Evolutionary conservation across 345 rosid species (phyloP), one percentile per base, ranked within the genome.

Genomic region (Zanthoxylum bungeanum): DNA sequence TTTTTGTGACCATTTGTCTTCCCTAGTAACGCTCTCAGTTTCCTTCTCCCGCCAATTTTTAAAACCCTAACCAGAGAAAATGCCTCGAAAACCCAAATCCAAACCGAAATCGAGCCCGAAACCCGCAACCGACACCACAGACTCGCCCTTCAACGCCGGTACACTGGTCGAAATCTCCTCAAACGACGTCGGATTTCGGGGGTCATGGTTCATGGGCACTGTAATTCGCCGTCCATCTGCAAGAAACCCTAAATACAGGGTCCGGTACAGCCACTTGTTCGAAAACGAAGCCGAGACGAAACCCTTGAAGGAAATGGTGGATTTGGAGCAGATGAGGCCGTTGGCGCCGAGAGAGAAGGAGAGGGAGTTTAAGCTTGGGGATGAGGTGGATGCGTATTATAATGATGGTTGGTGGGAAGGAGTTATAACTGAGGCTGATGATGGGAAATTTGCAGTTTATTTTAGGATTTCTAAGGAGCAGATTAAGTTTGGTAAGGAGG

Each of bases 331-430:
- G 80, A 33, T 92, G 50, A 73, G 97, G 66, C 87, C 85, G 0
- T 37, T 68, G 73, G 79, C 91, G 5, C 96, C 94, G 21, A 68
- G 75, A 62, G 97, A 91, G 80, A 78, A 70, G 62, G 71, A 55
- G 33, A 72, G 83, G 76, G 72, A 60, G 3, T 84, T 90, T 51
- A 70, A 36, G 72, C 68, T 84, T 34, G 80, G 89, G 7, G 91
- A 86, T 3, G 86, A 84, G 7, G 98, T 93, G 9, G 93, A 93
- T 28, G 95, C 95, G 0, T 84, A 17, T 57, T 53, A 79, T 64
- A 82, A 78, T 34, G 97, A 90, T 14, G 98, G 97, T 22, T 92
- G 98, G 98, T 90, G 98, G 97, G 97, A 92, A 73, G 98, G 98
- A 8, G 74, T 31, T 21, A 85, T 92, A 14, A 85, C 91, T 21